Evolutionary conservation across 169 alveolate species (phyloP).

Genomic region (Plasmodium ovale): DNA sequence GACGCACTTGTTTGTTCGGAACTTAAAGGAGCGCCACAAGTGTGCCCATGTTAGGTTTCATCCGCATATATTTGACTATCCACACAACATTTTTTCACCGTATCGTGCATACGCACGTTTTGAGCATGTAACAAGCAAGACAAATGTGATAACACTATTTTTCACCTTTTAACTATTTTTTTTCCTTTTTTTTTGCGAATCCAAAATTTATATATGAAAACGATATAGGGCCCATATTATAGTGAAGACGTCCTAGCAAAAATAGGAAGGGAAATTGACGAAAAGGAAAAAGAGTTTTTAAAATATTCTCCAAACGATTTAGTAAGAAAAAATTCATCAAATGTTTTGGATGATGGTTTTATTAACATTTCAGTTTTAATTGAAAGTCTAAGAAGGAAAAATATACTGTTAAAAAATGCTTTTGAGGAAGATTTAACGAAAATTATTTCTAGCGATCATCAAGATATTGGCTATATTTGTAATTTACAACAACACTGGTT

Average conservation of each 20-base stretch:
- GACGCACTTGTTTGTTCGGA: no score
- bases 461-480: conserved; percentile 86
- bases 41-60: not conserved
- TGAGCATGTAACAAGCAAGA: no score
- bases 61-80: not conserved
- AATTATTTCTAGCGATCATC: conserved; percentile 81
- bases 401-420: conserved; percentile 47
- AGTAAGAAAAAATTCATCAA: conserved; percentile 76
- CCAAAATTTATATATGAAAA: no score
- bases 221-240: conserved; percentile 83
- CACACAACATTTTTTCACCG: not conserved
- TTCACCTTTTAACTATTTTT: not conserved
- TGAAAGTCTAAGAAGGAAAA: conserved; percentile 81
- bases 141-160: no score
- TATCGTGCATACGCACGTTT: no score
- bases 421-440: conserved; percentile 80
- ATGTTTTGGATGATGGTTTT: conserved; percentile 85
- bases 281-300: conserved; percentile 77
- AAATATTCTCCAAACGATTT: conserved; percentile 24
- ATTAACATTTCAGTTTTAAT: conserved; percentile 83
- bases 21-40: no score
- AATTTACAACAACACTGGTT: conserved; percentile 87
- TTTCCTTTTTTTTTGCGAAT: not conserved
- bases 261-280: conserved; percentile 85
- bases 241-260: conserved; percentile 82